Base-by-base conservation (phyloP, 75 land plant species). In the Gnetum montanum region DNA sequence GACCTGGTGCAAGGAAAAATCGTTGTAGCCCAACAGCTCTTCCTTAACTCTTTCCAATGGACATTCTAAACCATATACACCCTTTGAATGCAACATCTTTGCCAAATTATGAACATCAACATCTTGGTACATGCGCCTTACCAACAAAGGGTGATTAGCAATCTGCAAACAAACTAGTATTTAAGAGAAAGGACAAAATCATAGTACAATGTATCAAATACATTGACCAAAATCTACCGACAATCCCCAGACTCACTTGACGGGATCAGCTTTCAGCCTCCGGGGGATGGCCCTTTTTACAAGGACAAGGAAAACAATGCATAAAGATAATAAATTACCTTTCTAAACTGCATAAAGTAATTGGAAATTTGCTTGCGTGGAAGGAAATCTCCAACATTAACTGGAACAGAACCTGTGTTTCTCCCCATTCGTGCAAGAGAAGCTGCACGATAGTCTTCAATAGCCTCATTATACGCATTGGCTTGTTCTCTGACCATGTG, bases 61-160 rank as follows among this genome's bases (percentile, higher is more conserved):
- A 58, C 99, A 95, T 58, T 90, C 81, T 66, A 58, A 73, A 6
- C 99, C 99, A 74, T 90, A 95, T 44, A 60, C 85, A 60, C 88
- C 93, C 58, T 44, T 76, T 50, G 76, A 73, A 67, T 86, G 69
- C 58, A 82, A 68, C 29, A 48, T 72, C 60, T 51, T 81, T 29
- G 92, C 99, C 73, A 90, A 61, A 24, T 73, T 78, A 53, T 69
- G 68, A 51, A 86, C 79, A 65, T 87, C 91, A 25, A 68, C 68
- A 51, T 95, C 91, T 37, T 62, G 78, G 70, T 80, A 95, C 22
- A 86, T 67, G 6, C 88, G 88, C 68, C 99, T 75, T 18, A 90
- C 80, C 23, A 95, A 70, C 53, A 95, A 68, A 23, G 99, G 99
- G 70, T 95, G 99, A 68, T 95, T 95, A 31, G 92, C 99, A 65